Evolutionary conservation across 441 rosid genomes (phyloP).

Genomic region (Adansonia gregorii): DNA sequence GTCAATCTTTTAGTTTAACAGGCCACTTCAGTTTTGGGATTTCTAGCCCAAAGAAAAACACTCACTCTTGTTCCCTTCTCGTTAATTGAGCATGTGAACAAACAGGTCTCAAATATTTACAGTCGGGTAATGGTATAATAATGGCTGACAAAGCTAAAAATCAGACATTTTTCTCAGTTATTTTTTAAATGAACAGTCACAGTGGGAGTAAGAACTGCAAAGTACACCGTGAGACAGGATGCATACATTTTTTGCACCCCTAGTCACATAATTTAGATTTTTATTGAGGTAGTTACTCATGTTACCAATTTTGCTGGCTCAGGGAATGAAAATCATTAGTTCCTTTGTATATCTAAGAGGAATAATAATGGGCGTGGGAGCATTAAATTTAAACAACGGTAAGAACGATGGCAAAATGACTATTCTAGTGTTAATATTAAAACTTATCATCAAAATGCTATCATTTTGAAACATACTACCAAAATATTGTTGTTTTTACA

Average conservation of each 20-base stretch:
- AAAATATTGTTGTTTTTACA: too few species aligned
- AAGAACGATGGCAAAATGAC: neutral
- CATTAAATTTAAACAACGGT: neutral
- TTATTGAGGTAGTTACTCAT: conserved; percentile 8
- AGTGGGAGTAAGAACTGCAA: conserved; percentile 4
- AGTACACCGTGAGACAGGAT: neutral
- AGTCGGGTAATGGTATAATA: neutral
- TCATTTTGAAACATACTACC: too few species aligned
- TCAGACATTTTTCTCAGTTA: neutral
- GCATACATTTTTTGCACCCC: neutral
- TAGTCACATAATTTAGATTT: neutral
- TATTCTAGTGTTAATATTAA: too few species aligned
- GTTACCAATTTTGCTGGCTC: neutral
- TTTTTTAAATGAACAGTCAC: neutral
- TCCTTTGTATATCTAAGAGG: neutral
- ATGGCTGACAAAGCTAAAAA: too few species aligned
- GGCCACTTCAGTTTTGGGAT: neutral
- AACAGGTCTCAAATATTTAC: neutral
- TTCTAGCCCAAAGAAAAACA: neutral
- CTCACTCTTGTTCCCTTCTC: neutral
- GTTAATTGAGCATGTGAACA: neutral
- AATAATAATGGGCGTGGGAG: neutral
- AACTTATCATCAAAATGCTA: too few species aligned
- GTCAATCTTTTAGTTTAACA: neutral
- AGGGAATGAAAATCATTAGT: neutral